phyloP scores from a whole-genome alignment of 345 rosid species.

The Mercurialis annua region DNA sequence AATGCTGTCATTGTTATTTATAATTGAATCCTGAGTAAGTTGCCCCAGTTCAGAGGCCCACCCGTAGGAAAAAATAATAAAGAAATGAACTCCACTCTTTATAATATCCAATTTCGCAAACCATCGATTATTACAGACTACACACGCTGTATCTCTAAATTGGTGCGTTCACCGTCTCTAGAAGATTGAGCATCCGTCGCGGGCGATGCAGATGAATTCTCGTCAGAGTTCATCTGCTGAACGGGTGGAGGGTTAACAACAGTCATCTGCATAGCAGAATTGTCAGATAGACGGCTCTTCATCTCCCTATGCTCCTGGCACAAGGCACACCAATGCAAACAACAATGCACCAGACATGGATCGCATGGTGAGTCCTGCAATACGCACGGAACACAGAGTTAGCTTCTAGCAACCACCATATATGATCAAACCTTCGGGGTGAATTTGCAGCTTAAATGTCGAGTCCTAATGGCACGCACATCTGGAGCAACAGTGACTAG shows the following conservation, averaged over 20 bases:
- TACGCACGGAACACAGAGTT: neutral
- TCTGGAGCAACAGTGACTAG: too few species aligned
- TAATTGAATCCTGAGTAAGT: neutral
- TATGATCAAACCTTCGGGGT: neutral
- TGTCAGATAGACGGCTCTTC: conserved; percentile 71
- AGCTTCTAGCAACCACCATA: too few species aligned
- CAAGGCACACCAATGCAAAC: conserved; percentile 88
- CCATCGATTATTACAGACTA: conserved; percentile 30
- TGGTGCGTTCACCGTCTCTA: conserved; percentile 33
- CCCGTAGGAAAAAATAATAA: neutral
- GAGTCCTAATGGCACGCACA: too few species aligned
- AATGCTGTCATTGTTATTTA: neutral
- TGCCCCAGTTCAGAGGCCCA: neutral
- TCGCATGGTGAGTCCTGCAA: conserved; percentile 79
- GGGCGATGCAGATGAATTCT: conserved; percentile 23
- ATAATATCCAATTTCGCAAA: neutral
- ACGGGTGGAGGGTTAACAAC: conserved; percentile 67
- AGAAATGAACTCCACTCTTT: neutral
- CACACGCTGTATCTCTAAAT: conserved; percentile 52
- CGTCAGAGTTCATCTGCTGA: conserved; percentile 62
- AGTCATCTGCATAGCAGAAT: conserved; percentile 37
- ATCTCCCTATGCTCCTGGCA: conserved; percentile 94
- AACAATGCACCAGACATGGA: conserved; percentile 79
- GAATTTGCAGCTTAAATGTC: too few species aligned
- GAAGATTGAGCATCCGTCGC: conserved; percentile 26